Evolutionary conservation across 805 yeast species (phyloP).

Genomic region (Wickerhamiella dianesei): DNA sequence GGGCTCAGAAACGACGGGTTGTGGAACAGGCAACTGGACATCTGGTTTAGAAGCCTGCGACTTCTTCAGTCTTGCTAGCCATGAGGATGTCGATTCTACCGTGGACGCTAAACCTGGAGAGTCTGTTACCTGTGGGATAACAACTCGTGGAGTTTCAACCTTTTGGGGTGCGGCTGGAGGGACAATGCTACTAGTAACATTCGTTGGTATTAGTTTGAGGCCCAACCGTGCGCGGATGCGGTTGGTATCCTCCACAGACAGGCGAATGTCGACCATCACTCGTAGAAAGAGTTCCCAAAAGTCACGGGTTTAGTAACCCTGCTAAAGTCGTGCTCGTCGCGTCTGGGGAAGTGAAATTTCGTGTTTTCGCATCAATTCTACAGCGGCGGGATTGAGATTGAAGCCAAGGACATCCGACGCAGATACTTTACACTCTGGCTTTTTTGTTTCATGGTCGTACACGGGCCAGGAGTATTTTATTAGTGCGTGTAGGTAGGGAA

Average conservation of each 20-base stretch:
- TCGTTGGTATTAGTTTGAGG: constrained; percentile 34
- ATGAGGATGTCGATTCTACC: neutral
- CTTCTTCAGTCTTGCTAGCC: constrained; percentile 1
- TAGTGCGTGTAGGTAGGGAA: constrained; percentile 9
- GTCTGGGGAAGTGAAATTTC: neutral
- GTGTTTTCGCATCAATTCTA: neutral
- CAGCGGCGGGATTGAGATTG: constrained; percentile 5
- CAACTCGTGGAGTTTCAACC: too few relatives aligned
- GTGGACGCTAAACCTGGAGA: neutral
- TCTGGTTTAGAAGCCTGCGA: too few relatives aligned
- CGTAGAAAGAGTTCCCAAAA: neutral
- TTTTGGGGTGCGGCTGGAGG: too few relatives aligned
- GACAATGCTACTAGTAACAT: constrained; percentile 13
- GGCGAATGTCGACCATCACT: neutral
- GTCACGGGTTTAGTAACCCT: neutral
- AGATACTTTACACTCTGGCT: neutral
- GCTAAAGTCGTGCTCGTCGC: neutral
- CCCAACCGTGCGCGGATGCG: constrained; percentile 39
- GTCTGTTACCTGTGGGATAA: too few relatives aligned
- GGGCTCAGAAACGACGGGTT: too few relatives aligned
- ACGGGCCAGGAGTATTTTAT: neutral
- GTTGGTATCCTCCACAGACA: constrained; percentile 43
- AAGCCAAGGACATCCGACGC: neutral
- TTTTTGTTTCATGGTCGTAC: neutral
- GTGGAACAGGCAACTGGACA: too few relatives aligned